Base-by-base conservation (phyloP, 768 basidiomycete species). In the Tricholoma hemisulphureum region DNA sequence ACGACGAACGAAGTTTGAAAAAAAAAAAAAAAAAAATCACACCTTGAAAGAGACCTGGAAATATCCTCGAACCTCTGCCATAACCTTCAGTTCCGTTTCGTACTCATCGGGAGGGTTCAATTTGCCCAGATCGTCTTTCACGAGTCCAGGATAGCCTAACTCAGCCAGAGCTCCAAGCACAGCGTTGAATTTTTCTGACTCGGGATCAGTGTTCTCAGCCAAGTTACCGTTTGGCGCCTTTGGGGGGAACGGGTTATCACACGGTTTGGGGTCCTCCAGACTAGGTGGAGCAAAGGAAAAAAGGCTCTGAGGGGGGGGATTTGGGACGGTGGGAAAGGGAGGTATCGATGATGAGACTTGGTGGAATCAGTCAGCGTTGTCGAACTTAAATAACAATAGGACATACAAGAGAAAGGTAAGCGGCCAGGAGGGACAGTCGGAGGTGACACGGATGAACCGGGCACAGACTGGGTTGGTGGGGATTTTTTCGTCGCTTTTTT, bases 41-140 rank as follows among this genome's bases (percentile, higher is more conserved):
- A 70, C 80, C 68, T 80, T 80, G 64, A 76, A 80, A 0, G 80
- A 70, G 11, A 80, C 73, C 62, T 78, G 74, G 67, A 77, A 80
- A 61, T 80, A 80, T 14, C 78, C 78, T 8, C 73, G 64, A 4
- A 77, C 73, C 57, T 80, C 75, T 2, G 80, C 75, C 73, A 76
- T 76, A 7, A 77, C 72, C 14, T 67, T 55, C 26, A 81, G 62
- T 65, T 79, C 79, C 14, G 69, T 69, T 59, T 80, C 78, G 56
- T 69, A 80, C 46, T 71, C 64, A 60, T 78, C 74, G 7, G 65
- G 57, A 6, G 67, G 64, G 3, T 58, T 61, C 14, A 80, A 64
- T 56, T 70, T 69, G 7, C 64, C 67, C 3, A 79, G 67, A 37
- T 78, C 71, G 1, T 68, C 67, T 24, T 56, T 56, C 1, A 58